Percentiles rank a stretch among this genome's conserved stretches.
Evolutionary conservation across 352 stramenopile genomes (phyloP).

Genomic region (Elongisporangium prolatum): DNA sequence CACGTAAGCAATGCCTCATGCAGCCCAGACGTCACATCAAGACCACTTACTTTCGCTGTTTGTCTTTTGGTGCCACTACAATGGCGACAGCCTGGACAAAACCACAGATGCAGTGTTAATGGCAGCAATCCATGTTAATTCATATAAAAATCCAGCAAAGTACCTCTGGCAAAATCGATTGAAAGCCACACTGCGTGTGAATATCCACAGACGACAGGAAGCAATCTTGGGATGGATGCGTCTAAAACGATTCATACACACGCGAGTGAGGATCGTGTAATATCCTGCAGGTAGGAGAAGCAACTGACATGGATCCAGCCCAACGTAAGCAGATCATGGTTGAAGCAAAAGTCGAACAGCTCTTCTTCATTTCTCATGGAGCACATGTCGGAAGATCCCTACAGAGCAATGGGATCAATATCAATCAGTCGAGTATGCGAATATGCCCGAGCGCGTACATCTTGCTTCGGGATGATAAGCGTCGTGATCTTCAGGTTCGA

Average conservation of each 20-base stretch:
- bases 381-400: constrained; percentile 85
- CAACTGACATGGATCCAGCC: constrained; percentile 87
- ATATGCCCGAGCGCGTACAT: constrained; percentile 30
- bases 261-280: not conserved
- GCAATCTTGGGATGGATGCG: constrained; percentile 83
- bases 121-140: constrained; percentile 1
- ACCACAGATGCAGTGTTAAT: constrained; percentile 2
- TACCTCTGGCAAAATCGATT: constrained; percentile 86
- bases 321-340: constrained; percentile 83
- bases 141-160: constrained; percentile 1
- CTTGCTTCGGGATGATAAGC: constrained; percentile 86
- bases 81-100: constrained; percentile 72
- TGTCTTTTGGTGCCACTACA: constrained; percentile 77
- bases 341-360: constrained; percentile 85
- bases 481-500: constrained; percentile 67
- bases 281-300: constrained; percentile 1
- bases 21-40: not conserved
- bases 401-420: not conserved
- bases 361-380: constrained; percentile 87
- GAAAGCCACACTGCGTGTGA: constrained; percentile 89
- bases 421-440: not conserved
- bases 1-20: not conserved
- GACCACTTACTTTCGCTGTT: constrained; percentile 43
- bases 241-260: constrained; percentile 44
- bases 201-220: constrained; percentile 89